Conservation (phyloP, 2,329 filamentous ascomycete genomes). For the Myriosclerotinia curreyana region DNA sequence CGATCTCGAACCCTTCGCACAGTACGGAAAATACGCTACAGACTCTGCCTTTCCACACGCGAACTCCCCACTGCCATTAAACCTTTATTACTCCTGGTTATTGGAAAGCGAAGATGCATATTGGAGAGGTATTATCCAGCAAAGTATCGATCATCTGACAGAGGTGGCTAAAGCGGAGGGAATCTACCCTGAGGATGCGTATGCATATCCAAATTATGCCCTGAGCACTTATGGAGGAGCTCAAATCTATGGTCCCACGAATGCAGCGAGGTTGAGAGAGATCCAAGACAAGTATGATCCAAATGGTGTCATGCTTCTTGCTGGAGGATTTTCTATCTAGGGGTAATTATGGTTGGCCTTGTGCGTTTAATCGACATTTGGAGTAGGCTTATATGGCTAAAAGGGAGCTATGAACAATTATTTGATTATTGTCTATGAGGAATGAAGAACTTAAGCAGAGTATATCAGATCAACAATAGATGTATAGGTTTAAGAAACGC, state of each 20-base stretch:
- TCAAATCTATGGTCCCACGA: conserved; percentile 39
- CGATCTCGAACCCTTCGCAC: conserved; percentile 38
- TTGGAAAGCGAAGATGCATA: conserved; percentile 33
- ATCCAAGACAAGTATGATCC: conserved; percentile 34
- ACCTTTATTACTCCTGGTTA: conserved; percentile 37
- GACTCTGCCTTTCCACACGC: conserved; percentile 39
- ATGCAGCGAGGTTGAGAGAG: conserved; percentile 33
- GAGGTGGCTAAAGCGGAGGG: conserved; percentile 36
- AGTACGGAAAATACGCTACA: conserved; percentile 37
- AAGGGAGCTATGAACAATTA: no score
- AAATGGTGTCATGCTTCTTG: conserved; percentile 33
- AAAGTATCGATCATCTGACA: conserved; percentile 32
- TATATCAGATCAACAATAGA: no score
- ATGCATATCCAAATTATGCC: conserved; percentile 31
- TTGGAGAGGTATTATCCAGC: conserved; percentile 34
- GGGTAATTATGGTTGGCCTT: no score
- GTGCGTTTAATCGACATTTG: no score
- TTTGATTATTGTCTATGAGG: not conserved
- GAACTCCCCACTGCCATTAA: conserved; percentile 34
- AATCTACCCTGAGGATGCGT: conserved; percentile 33
- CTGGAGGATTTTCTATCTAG: conserved; percentile 26
- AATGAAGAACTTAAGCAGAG: not conserved
- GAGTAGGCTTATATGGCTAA: no score
- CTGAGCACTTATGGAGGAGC: conserved; percentile 26
- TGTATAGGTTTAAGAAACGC: no score